These are phyloP conservation scores for Harringtonia lauricola DNA, from an alignment of 2,329 filamentous ascomycete genomes.

Conservation along the genomic window DNA sequence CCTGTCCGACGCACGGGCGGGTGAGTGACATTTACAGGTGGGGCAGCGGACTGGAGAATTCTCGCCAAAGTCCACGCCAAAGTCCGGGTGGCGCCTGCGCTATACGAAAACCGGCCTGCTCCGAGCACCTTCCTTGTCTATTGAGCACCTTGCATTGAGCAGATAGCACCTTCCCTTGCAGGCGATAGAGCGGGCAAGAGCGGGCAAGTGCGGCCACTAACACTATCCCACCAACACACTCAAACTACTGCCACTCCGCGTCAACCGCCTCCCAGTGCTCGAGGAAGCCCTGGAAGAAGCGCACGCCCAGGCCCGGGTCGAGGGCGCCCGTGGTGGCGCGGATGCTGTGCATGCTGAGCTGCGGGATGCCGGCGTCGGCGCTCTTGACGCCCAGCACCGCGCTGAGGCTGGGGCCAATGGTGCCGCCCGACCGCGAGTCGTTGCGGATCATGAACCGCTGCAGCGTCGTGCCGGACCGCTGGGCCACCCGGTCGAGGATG, in stretches of 20 bases:
- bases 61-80: too few species aligned
- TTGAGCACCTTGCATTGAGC: too few species aligned
- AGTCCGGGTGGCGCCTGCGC: too few species aligned
- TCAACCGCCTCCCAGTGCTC: slow-evolving; percentile 81
- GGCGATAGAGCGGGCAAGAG: too few species aligned
- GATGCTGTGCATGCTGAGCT: slow-evolving; percentile 90
- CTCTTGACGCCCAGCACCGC: slow-evolving; percentile 69
- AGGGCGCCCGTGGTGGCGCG: slow-evolving; percentile 76
- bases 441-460: slow-evolving; percentile 95
- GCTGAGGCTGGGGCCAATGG: slow-evolving; percentile 86
- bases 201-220: too few species aligned
- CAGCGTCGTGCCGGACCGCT: slow-evolving; percentile 57
- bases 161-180: too few species aligned
- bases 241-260: slow-evolving; percentile 55
- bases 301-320: slow-evolving; percentile 80
- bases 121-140: too few species aligned
- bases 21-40: too few species aligned
- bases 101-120: too few species aligned
- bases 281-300: slow-evolving; percentile 82
- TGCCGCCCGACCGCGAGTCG: slow-evolving; percentile 79
- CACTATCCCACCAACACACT: too few species aligned
- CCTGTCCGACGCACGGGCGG: too few species aligned
- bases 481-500: slow-evolving; percentile 67
- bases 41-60: too few species aligned
- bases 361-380: slow-evolving; percentile 80